phyloP scores from a whole-genome alignment of 306 rosid species.

The Malus domestica region DNA sequence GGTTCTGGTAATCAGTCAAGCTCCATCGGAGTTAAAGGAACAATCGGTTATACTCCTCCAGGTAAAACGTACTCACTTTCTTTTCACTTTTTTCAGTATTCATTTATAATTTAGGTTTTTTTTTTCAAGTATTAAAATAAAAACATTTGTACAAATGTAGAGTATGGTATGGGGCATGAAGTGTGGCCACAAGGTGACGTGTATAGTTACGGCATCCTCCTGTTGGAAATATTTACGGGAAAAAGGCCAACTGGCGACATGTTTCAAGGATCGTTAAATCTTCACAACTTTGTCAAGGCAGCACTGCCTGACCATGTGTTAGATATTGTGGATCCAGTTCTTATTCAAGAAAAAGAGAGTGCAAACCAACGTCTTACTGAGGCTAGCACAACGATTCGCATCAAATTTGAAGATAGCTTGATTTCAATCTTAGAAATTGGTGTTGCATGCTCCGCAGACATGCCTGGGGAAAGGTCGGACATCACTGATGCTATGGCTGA shows the following conservation, averaged over 20 bases:
- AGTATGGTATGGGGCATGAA: background rate
- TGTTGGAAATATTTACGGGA: background rate
- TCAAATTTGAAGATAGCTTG: background rate
- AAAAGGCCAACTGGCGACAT: background rate
- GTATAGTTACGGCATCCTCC: background rate
- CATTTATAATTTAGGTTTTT: too few relatives aligned
- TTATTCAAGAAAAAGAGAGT: background rate
- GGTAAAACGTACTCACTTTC: background rate
- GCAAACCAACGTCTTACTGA: background rate
- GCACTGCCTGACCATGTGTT: background rate
- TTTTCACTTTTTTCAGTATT: background rate
- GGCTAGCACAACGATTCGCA: background rate
- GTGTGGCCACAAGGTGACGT: background rate
- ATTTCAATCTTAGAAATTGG: background rate
- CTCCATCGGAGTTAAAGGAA: background rate
- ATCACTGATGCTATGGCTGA: background rate
- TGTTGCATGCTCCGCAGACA: too few relatives aligned
- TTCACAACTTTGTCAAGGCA: background rate
- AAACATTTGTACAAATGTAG: background rate
- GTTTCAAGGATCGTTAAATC: background rate
- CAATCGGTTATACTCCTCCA: background rate
- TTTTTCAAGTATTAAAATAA: too few relatives aligned
- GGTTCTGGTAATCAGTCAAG: background rate
- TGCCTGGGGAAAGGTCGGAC: background rate
- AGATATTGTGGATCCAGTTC: background rate